Evolutionary conservation across 2,329 filamentous ascomycete species (phyloP).

Genomic region (Arthroderma sp.): DNA sequence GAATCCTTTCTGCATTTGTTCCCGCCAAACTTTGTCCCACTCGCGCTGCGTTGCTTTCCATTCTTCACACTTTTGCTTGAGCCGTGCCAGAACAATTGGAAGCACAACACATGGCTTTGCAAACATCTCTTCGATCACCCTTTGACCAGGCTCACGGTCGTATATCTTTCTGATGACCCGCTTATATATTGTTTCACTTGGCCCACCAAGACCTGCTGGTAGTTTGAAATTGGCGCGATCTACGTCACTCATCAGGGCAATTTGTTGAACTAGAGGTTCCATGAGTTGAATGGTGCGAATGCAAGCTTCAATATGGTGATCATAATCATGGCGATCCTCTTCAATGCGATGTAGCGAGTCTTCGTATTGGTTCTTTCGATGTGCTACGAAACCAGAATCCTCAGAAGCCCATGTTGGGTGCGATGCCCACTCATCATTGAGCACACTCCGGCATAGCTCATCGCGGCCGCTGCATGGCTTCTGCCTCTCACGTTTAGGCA

Average conservation of each 20-base stretch:
- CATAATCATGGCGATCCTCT: slow-evolving; percentile 95
- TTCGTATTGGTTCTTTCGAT: slow-evolving; percentile 91
- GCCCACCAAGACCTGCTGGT: slow-evolving; percentile 71
- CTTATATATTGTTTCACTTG: slow-evolving; percentile 93
- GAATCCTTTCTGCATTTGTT: slow-evolving; percentile 88
- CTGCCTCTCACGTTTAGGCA: slow-evolving; percentile 80
- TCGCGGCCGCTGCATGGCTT: slow-evolving; percentile 90
- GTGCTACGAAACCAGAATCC: slow-evolving; percentile 92
- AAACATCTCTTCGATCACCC: slow-evolving; percentile 81
- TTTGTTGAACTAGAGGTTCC: slow-evolving; percentile 83
- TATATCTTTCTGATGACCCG: slow-evolving; percentile 97
- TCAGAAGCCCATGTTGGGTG: slow-evolving; percentile 98
- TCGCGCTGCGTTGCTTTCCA: slow-evolving; percentile 95
- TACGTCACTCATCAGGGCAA: slow-evolving; percentile 61
- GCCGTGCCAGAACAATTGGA: slow-evolving; percentile 70
- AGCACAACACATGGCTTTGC: slow-evolving; percentile 72
- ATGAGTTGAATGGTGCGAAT: slow-evolving; percentile 90
- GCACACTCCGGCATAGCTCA: slow-evolving; percentile 79
- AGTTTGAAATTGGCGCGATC: slow-evolving; percentile 67
- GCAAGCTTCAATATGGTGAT: slow-evolving; percentile 95
- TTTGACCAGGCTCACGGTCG: slow-evolving; percentile 65
- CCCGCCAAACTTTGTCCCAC: slow-evolving; percentile 98
- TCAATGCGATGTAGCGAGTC: slow-evolving; percentile 92
- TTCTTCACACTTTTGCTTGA: slow-evolving; percentile 94
- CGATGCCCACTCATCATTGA: slow-evolving; percentile 97